phyloP scores from a whole-genome alignment of 2,329 filamentous ascomycete species.

The Fusarium transvaalense region DNA sequence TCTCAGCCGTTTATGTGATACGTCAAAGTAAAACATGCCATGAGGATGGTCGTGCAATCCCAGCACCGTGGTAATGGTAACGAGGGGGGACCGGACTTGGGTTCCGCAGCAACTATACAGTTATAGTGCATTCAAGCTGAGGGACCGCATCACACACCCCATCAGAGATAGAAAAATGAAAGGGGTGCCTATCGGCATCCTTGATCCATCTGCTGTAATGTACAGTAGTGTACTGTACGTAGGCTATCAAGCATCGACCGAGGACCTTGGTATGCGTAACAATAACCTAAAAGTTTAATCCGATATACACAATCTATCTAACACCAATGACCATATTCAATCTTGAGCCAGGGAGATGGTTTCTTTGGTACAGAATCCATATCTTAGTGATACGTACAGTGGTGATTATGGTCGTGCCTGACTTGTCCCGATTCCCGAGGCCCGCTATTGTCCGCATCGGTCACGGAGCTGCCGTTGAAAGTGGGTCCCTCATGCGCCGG shows the following conservation, averaged over 20 bases:
- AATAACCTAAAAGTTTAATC: background rate
- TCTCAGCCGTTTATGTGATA: slow-evolving; percentile 3
- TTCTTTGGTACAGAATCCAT: background rate
- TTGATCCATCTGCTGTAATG: background rate
- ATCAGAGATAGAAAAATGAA: background rate
- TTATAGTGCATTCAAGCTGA: background rate
- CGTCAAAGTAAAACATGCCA: slow-evolving; percentile 5
- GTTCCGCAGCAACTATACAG: background rate
- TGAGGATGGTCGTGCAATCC: slow-evolving; percentile 9
- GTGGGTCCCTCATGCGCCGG: slow-evolving; percentile 29
- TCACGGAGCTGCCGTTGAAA: slow-evolving; percentile 39
- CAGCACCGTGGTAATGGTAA: slow-evolving; percentile 30
- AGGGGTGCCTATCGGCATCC: slow-evolving; percentile 2
- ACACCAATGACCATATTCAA: background rate
- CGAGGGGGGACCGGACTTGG: slow-evolving; percentile 12
- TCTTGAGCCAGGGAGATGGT: background rate
- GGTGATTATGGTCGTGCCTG: background rate
- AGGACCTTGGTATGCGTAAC: slow-evolving; percentile 11
- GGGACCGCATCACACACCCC: background rate
- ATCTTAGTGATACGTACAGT: slow-evolving; percentile 6
- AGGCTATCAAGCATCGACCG: slow-evolving; percentile 2
- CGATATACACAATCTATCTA: background rate
- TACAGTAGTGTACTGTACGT: background rate
- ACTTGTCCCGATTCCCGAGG: slow-evolving; percentile 14
- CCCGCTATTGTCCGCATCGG: slow-evolving; percentile 40